phyloP scores from a whole-genome alignment of 768 basidiomycete genomes.

The Phaeotremella skinneri region DNA sequence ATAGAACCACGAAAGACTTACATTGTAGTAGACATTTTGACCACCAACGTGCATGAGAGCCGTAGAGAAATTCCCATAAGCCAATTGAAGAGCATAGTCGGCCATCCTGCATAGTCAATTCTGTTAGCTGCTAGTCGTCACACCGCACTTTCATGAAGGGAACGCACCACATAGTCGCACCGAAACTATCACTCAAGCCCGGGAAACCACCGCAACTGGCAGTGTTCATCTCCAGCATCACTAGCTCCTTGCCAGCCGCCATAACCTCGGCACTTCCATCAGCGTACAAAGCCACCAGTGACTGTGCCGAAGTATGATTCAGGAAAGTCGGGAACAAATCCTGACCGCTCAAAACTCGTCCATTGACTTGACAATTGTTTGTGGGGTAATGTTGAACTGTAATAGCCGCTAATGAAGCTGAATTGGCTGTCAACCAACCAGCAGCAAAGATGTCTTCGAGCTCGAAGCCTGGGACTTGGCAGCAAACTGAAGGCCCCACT shows the following conservation, averaged over 20 bases:
- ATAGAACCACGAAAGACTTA: slow-evolving; percentile 42
- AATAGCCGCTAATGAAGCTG: slow-evolving; percentile 40
- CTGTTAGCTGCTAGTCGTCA: slow-evolving; percentile 5
- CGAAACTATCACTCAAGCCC: slow-evolving; percentile 62
- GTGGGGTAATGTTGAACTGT: slow-evolving; percentile 51
- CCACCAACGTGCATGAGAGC: slow-evolving; percentile 59
- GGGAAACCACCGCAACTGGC: slow-evolving; percentile 58
- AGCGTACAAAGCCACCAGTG: slow-evolving; percentile 60
- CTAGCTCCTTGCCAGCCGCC: slow-evolving; percentile 53
- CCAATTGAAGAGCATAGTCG: slow-evolving; percentile 64
- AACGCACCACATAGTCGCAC: slow-evolving; percentile 63
- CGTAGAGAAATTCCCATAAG: slow-evolving; percentile 57
- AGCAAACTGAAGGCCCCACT: slow-evolving; percentile 65
- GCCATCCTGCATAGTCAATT: slow-evolving; percentile 35
- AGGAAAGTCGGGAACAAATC: slow-evolving; percentile 59
- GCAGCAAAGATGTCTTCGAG: slow-evolving; percentile 50
- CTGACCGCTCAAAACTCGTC: slow-evolving; percentile 51
- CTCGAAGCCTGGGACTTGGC: slow-evolving; percentile 56
- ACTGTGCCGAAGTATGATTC: slow-evolving; percentile 59
- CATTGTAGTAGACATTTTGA: slow-evolving; percentile 59
- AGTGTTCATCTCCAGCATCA: slow-evolving; percentile 72
- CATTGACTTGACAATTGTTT: slow-evolving; percentile 52
- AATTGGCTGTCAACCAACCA: slow-evolving; percentile 46
- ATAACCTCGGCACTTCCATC: slow-evolving; percentile 56
- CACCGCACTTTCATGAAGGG: neutral